Conservation (phyloP, 2,329 filamentous ascomycete genomes). For the Penicillium sp. region DNA sequence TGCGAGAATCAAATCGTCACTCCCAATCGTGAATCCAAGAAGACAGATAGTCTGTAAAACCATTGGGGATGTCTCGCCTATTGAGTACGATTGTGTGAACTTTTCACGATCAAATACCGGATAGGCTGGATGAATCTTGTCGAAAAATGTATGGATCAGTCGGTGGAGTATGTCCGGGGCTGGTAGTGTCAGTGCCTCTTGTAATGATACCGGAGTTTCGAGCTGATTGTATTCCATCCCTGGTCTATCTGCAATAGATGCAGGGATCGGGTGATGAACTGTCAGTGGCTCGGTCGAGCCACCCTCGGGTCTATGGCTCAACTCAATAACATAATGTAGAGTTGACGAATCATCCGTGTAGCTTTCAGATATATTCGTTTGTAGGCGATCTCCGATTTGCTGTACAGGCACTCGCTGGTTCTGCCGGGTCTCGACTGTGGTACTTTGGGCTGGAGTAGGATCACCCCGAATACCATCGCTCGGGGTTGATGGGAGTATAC, state of each 20-base stretch:
- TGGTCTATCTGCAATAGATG: slow-evolving; percentile 23
- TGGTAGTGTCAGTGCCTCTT: slow-evolving; percentile 19
- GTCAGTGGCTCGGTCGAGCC: slow-evolving; percentile 17
- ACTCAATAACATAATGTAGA: slow-evolving; percentile 23
- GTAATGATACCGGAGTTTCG: slow-evolving; percentile 7
- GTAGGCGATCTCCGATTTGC: neutral
- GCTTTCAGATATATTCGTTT: neutral
- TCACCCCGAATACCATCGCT: neutral
- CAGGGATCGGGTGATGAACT: slow-evolving; percentile 20
- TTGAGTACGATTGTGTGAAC: slow-evolving; percentile 19
- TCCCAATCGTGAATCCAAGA: slow-evolving; percentile 12
- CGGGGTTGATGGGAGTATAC: neutral
- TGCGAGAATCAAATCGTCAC: slow-evolving; percentile 18
- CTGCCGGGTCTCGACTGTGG: neutral
- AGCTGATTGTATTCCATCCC: slow-evolving; percentile 4
- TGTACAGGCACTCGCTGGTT: neutral
- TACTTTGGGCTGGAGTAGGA: neutral
- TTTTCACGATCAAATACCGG: slow-evolving; percentile 24
- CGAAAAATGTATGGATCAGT: slow-evolving; percentile 26
- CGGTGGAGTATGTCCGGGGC: slow-evolving; percentile 18
- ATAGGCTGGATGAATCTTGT: slow-evolving; percentile 27
- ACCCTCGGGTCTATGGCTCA: slow-evolving; percentile 23
- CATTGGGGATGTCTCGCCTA: slow-evolving; percentile 19
- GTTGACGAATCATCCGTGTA: slow-evolving; percentile 14
- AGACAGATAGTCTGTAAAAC: slow-evolving; percentile 23